Percentiles rank a stretch among this genome's conserved stretches.
Evolutionary conservation across 768 basidiomycete species (phyloP).

Genomic region (Suillus subaureus): DNA sequence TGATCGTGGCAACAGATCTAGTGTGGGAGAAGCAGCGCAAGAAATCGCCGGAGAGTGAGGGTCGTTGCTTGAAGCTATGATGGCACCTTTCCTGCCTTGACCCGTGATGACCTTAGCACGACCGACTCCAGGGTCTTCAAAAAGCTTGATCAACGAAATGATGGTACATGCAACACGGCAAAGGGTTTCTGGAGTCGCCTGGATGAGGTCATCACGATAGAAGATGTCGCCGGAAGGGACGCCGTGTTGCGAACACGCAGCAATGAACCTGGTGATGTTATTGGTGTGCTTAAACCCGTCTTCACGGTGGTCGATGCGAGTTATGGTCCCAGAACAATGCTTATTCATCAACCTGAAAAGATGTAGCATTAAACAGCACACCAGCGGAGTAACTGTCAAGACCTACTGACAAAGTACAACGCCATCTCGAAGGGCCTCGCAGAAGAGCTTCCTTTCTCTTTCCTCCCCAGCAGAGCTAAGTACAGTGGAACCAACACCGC

Average conservation of each 20-base stretch:
- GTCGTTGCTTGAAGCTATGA: constrained; percentile 36
- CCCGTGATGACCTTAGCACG: constrained; percentile 50
- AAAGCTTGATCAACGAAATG: constrained; percentile 63
- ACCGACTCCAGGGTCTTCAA: constrained; percentile 53
- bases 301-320: constrained; percentile 66
- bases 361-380: constrained; percentile 6
- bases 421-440: constrained; percentile 80
- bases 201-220: constrained; percentile 66
- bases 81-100: constrained; percentile 34
- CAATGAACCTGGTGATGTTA: constrained; percentile 79
- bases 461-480: constrained; percentile 65
- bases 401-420: constrained; percentile 90
- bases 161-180: constrained; percentile 78
- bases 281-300: constrained; percentile 65
- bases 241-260: constrained; percentile 70
- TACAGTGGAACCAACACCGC: constrained; percentile 36
- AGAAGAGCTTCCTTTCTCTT: constrained; percentile 70
- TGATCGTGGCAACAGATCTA: constrained; percentile 50
- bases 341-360: constrained; percentile 73
- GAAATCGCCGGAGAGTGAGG: constrained; percentile 35
- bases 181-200: constrained; percentile 59
- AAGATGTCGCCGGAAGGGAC: constrained; percentile 66
- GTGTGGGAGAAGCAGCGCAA: constrained; percentile 60
- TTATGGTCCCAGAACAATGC: constrained; percentile 60
- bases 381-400: constrained; percentile 11